Conservation (phyloP, 352 stramenopile genomes). For the Phytophthora sp. region DNA sequence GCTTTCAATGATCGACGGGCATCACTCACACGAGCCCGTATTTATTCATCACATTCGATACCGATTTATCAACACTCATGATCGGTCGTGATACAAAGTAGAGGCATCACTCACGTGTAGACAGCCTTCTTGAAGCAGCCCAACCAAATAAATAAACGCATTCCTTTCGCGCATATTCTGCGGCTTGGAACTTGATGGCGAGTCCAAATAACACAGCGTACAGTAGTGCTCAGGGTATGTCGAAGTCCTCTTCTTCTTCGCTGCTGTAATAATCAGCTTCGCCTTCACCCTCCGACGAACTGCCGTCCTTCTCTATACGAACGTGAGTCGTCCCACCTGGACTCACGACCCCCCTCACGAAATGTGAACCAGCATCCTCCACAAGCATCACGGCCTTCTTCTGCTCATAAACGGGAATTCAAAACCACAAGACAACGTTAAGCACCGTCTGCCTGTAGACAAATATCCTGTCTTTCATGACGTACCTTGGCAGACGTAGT, state of each 20-base stretch:
- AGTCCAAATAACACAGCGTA: not conserved
- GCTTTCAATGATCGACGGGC: not conserved
- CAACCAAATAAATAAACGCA: slow-evolving; percentile 37
- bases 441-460: not conserved
- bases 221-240: slow-evolving; percentile 27
- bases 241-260: slow-evolving; percentile 37
- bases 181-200: not conserved
- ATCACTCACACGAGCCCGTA: slow-evolving; percentile 22
- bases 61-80: not conserved
- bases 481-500: slow-evolving; percentile 47
- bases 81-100: slow-evolving; percentile 14
- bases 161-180: not conserved
- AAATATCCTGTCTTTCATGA: not conserved
- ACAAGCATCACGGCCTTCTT: slow-evolving; percentile 55
- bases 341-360: slow-evolving; percentile 63
- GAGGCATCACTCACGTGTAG: not conserved
- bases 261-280: slow-evolving; percentile 41
- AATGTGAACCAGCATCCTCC: slow-evolving; percentile 49
- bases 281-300: slow-evolving; percentile 53
- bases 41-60: slow-evolving; percentile 31
- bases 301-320: slow-evolving; percentile 58
- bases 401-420: slow-evolving; percentile 17
- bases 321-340: slow-evolving; percentile 70
- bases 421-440: not conserved
- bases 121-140: slow-evolving; percentile 2